These are phyloP conservation scores for Mortierella sp. DNA, from an alignment of 371 early-diverging fungal species.

Conservation along the genomic window DNA sequence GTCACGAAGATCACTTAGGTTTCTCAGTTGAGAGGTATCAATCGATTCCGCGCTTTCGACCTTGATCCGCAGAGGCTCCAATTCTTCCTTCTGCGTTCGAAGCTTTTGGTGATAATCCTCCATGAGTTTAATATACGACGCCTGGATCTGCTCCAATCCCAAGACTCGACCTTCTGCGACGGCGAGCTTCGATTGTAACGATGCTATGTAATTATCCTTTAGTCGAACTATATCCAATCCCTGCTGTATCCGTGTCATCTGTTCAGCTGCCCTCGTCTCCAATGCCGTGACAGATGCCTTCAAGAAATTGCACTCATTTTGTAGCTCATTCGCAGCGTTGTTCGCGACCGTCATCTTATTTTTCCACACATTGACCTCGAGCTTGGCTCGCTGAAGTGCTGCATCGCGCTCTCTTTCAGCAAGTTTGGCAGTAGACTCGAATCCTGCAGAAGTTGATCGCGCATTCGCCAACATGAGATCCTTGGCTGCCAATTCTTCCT, in stretches of 20 bases:
- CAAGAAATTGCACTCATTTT: conserved; percentile 31
- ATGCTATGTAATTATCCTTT: conserved; percentile 2
- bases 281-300: not conserved
- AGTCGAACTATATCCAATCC: conserved; percentile 9
- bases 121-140: not conserved
- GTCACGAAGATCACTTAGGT: not conserved
- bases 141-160: not conserved
- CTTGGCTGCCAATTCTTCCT: conserved; percentile 33
- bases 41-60: not conserved
- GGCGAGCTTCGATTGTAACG: conserved; percentile 1
- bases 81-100: not conserved
- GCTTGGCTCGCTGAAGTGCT: not conserved
- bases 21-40: not conserved
- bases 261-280: conserved; percentile 15
- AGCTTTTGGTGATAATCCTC: conserved; percentile 7
- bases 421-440: conserved; percentile 15
- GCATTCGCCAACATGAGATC: conserved; percentile 23
- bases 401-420: conserved; percentile 30
- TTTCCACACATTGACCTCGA: conserved; percentile 11
- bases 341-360: conserved; percentile 8
- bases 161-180: not conserved
- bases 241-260: conserved; percentile 5
- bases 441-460: conserved; percentile 18
- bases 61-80: not conserved
- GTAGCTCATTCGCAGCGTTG: conserved; percentile 7